These are phyloP conservation scores for Sporormia fimetaria DNA, from an alignment of 495 filamentous ascomycete species.

Conservation along the genomic window DNA sequence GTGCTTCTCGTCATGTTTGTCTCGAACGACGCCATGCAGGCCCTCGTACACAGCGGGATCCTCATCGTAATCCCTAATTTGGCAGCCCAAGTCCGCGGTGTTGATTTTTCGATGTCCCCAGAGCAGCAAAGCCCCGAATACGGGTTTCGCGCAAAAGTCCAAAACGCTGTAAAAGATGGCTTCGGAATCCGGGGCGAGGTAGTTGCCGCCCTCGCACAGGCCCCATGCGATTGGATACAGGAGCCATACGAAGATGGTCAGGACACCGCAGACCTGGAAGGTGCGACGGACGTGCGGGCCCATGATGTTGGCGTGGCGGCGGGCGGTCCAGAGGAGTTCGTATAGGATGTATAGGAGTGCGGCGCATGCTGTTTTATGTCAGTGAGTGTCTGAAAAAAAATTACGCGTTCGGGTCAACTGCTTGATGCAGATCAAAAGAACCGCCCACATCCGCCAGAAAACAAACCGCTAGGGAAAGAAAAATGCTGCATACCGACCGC, in stretches of 20 bases:
- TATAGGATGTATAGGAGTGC: slow-evolving; percentile 49
- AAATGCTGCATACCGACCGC: slow-evolving; percentile 37
- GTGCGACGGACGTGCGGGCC: slow-evolving; percentile 40
- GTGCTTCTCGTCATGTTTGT: too few relatives aligned
- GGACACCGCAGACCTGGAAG: slow-evolving; percentile 43
- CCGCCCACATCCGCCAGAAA: too few relatives aligned
- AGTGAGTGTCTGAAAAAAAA: background rate
- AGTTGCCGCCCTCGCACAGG: slow-evolving; percentile 55
- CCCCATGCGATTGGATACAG: slow-evolving; percentile 64
- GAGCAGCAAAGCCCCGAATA: slow-evolving; percentile 42
- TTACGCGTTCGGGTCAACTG: background rate
- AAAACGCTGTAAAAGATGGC: slow-evolving; percentile 61
- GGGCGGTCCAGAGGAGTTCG: slow-evolving; percentile 41
- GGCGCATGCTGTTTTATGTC: slow-evolving; percentile 32
- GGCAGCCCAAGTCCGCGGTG: slow-evolving; percentile 39
- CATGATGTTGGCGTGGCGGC: slow-evolving; percentile 42
- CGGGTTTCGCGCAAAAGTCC: slow-evolving; percentile 49
- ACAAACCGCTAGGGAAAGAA: background rate
- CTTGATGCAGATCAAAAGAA: background rate
- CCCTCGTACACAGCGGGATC: slow-evolving; percentile 19
- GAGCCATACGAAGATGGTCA: slow-evolving; percentile 46
- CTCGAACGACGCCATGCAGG: background rate
- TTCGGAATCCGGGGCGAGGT: slow-evolving; percentile 50
- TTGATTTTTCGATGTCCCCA: slow-evolving; percentile 46
- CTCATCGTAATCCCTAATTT: slow-evolving; percentile 36